These are phyloP conservation scores for Globisporangium megalacanthum DNA, from an alignment of 352 stramenopile genomes.

Conservation along the genomic window DNA sequence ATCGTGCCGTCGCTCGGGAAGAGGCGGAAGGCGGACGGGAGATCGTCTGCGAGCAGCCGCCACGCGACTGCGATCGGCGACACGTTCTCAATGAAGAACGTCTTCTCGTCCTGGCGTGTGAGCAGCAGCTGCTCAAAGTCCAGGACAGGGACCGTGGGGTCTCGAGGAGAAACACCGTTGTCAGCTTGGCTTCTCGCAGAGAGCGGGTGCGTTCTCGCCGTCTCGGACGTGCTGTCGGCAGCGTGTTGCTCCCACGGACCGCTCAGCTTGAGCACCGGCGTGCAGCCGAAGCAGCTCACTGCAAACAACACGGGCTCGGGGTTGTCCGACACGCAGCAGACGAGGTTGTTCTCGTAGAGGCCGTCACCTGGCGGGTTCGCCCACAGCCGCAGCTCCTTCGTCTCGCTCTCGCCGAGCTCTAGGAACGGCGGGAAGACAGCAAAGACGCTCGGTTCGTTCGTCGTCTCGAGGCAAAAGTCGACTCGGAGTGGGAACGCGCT, in stretches of 20 bases:
- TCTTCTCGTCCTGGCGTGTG: conserved; percentile 79
- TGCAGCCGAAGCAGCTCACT: conserved; percentile 85
- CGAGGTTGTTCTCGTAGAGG: conserved; percentile 67
- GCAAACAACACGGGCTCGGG: conserved; percentile 84
- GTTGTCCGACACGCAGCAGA: conserved; percentile 91
- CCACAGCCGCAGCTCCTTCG: conserved; percentile 89
- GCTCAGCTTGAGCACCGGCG: conserved; percentile 62
- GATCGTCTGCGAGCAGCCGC: conserved; percentile 26
- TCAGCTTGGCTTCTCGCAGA: neutral
- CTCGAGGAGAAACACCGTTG: conserved; percentile 1
- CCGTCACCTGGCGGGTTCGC: conserved; percentile 70
- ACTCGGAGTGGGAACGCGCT: conserved; percentile 72
- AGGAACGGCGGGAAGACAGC: conserved; percentile 63
- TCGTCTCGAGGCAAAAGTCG: conserved; percentile 42
- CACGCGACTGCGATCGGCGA: conserved; percentile 74
- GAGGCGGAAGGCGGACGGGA: conserved; percentile 64
- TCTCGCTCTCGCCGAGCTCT: conserved; percentile 86
- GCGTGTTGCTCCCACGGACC: conserved; percentile 84
- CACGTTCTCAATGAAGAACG: conserved; percentile 85
- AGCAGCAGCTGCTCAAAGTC: conserved; percentile 93
- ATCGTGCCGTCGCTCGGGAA: conserved; percentile 71
- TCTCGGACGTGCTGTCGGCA: conserved; percentile 43
- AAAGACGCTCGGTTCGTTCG: conserved; percentile 39
- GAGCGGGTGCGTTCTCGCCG: conserved; percentile 6
- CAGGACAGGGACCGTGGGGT: conserved; percentile 27